phyloP scores from a whole-genome alignment of 2,329 filamentous ascomycete genomes.

The Cytospora paraplurivora region DNA sequence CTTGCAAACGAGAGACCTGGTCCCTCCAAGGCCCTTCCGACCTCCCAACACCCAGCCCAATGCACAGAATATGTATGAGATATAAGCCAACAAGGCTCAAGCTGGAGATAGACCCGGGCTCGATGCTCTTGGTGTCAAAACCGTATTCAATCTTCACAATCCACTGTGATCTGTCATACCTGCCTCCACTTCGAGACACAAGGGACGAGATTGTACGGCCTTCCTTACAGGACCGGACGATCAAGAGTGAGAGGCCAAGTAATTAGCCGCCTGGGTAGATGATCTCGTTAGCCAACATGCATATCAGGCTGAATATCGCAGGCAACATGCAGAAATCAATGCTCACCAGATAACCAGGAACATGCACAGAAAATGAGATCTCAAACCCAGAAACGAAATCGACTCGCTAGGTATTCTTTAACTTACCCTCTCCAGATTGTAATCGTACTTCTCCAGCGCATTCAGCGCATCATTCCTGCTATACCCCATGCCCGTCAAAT shows the following conservation, averaged over 20 bases:
- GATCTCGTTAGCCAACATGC: conserved; percentile 28
- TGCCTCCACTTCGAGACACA: not conserved
- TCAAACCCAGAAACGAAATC: conserved; percentile 5
- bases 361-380: not conserved
- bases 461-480: conserved; percentile 69
- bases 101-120: not conserved
- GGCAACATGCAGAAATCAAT: not conserved
- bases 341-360: too few relatives aligned
- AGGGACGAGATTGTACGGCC: not conserved
- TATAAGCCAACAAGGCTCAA: not conserved
- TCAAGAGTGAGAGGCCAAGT: conserved; percentile 57
- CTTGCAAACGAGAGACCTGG: not conserved
- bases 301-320: conserved; percentile 8
- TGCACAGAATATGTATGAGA: conserved; percentile 19
- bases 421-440: conserved; percentile 90
- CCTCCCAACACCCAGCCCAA: not conserved
- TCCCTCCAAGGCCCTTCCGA: not conserved
- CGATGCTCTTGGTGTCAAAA: not conserved
- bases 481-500: conserved; percentile 89
- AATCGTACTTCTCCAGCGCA: conserved; percentile 92
- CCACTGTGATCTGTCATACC: too few relatives aligned
- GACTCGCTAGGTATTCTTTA: not conserved
- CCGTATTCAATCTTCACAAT: not conserved
- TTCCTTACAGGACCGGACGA: not conserved
- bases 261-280: conserved; percentile 53